Conservation (phyloP, 345 rosid genomes). For the Eucalyptus paniculata region DNA sequence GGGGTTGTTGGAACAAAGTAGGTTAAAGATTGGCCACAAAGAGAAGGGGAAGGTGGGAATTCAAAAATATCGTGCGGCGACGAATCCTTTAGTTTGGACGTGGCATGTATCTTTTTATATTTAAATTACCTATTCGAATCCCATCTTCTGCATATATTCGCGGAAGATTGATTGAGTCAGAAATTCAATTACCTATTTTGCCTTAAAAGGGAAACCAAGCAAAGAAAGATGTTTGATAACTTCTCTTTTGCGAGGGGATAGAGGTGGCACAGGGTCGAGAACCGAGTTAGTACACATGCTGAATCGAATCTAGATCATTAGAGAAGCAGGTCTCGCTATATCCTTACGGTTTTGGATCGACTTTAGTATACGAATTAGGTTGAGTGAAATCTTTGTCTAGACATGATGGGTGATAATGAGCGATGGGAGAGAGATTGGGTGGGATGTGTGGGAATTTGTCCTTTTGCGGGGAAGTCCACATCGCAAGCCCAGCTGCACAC, state of each 20-base stretch:
- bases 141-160: not conserved
- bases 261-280: not conserved
- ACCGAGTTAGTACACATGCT: not conserved
- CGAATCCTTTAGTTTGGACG: not conserved
- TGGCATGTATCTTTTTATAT: not conserved
- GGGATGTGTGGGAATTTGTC: not conserved
- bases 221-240: not conserved
- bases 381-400: not conserved
- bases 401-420: not conserved
- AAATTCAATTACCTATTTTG: not conserved
- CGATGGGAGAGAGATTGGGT: not conserved
- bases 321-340: not conserved
- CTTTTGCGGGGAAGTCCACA: not conserved
- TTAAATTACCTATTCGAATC: not conserved
- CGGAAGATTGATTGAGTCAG: not conserved
- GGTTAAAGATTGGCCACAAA: not conserved
- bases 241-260: not conserved
- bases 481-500: not conserved
- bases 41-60: not conserved
- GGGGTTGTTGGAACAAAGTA: not conserved
- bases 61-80: not conserved
- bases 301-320: not conserved
- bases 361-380: not conserved
- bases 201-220: not conserved
- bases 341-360: not conserved